Conservation (phyloP, 306 rosid species). For the Lathyrus sativus region DNA sequence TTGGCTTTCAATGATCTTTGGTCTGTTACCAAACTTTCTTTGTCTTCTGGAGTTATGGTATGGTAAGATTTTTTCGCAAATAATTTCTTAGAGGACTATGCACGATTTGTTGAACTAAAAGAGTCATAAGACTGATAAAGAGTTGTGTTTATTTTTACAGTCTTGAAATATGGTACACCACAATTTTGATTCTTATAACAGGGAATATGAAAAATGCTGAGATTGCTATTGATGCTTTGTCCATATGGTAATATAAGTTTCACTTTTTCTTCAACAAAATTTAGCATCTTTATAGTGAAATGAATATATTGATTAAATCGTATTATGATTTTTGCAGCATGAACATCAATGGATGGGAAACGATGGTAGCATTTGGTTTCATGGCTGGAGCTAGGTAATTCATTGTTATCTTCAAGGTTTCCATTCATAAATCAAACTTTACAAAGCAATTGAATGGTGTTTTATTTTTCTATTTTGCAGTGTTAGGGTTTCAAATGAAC, state of each 20-base stretch:
- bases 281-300: not conserved
- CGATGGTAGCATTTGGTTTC: constrained; percentile 65
- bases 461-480: constrained; percentile 26
- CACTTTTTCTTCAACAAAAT: not conserved
- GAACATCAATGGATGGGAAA: constrained; percentile 58
- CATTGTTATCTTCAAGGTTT: not conserved
- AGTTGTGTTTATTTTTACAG: constrained; percentile 40
- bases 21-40: too few species aligned
- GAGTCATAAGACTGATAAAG: not conserved
- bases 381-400: too few species aligned
- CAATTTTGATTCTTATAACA: constrained; percentile 54
- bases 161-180: constrained; percentile 65
- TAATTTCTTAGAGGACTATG: not conserved
- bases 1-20: too few species aligned
- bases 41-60: too few species aligned
- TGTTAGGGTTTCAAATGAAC: constrained; percentile 63
- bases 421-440: not conserved
- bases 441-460: not conserved
- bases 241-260: constrained; percentile 50
- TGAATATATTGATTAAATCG: not conserved
- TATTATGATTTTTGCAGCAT: constrained; percentile 42
- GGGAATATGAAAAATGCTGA: constrained; percentile 59
- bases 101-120: not conserved
- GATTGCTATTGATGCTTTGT: constrained; percentile 52
- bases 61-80: not conserved